These are phyloP conservation scores for Trichosporon sp. DNA, from an alignment of 1,284 basidiomycete species.

Conservation along the genomic window DNA sequence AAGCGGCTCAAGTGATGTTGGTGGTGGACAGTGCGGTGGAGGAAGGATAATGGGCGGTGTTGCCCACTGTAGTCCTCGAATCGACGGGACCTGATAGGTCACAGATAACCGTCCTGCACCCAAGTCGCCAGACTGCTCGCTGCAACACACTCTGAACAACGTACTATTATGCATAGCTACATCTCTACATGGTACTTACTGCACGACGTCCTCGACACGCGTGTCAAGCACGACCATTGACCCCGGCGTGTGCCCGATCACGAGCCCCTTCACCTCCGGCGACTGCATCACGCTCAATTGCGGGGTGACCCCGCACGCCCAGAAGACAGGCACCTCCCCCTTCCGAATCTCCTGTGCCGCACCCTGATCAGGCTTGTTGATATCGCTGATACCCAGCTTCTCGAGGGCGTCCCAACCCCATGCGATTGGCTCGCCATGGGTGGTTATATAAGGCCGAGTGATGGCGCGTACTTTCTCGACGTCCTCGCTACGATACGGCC, in stretches of 20 bases:
- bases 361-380: constrained; percentile 43
- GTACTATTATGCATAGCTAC: not conserved
- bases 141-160: not conserved
- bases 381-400: constrained; percentile 42
- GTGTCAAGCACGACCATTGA: constrained; percentile 46
- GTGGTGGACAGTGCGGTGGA: not conserved
- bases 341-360: constrained; percentile 36
- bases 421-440: constrained; percentile 50
- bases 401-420: constrained; percentile 41
- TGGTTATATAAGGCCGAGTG: constrained; percentile 38
- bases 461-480: constrained; percentile 37
- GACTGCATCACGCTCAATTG: constrained; percentile 41
- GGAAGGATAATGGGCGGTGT: not conserved
- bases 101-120: not conserved
- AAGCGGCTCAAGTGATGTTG: too few relatives aligned
- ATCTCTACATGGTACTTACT: not conserved
- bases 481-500: constrained; percentile 38
- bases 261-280: constrained; percentile 32
- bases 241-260: constrained; percentile 45
- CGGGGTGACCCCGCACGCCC: constrained; percentile 50
- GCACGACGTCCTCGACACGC: constrained; percentile 30
- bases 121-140: too few relatives aligned
- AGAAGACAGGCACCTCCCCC: constrained; percentile 50
- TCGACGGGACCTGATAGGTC: not conserved
- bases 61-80: not conserved